phyloP scores from a whole-genome alignment of 2,329 filamentous ascomycete genomes.

The Arthrobotrys iridis region DNA sequence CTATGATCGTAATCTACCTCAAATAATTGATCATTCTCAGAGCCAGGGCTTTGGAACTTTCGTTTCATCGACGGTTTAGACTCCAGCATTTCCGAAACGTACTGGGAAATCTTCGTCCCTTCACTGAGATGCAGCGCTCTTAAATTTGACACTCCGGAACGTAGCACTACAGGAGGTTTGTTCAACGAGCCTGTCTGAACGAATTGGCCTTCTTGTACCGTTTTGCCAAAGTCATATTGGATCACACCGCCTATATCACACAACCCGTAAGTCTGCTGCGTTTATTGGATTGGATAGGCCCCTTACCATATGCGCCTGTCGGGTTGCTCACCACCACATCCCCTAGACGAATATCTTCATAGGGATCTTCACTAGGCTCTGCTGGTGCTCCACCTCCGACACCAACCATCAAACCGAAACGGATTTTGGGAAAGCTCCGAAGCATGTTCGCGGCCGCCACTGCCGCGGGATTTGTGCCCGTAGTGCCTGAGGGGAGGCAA shows the following conservation, averaged over 20 bases:
- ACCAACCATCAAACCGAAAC: slow-evolving; percentile 4
- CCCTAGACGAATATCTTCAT: slow-evolving; percentile 28
- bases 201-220: not conserved
- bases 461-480: not conserved
- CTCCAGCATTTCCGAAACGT: not conserved
- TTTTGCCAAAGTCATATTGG: slow-evolving; percentile 46
- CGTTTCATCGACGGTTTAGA: not conserved
- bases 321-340: slow-evolving; percentile 19
- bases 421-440: not conserved
- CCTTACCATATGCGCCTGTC: not conserved
- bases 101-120: not conserved
- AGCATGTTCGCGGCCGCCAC: not conserved
- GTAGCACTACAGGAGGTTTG: slow-evolving; percentile 5
- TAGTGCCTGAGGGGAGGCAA: not conserved
- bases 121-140: not conserved
- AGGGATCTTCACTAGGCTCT: slow-evolving; percentile 9
- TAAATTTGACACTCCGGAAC: not conserved
- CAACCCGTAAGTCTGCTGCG: not conserved
- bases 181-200: slow-evolving; percentile 19
- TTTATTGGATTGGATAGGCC: not conserved
- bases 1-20: not conserved
- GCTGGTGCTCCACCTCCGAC: slow-evolving; percentile 16
- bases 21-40: not conserved
- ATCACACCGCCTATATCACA: slow-evolving; percentile 19
- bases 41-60: not conserved